A percentile compares a stretch with the other conserved stretches of the same genome.
Conservation (phyloP, 208 protist species). For the Zelonia costaricensis region DNA sequence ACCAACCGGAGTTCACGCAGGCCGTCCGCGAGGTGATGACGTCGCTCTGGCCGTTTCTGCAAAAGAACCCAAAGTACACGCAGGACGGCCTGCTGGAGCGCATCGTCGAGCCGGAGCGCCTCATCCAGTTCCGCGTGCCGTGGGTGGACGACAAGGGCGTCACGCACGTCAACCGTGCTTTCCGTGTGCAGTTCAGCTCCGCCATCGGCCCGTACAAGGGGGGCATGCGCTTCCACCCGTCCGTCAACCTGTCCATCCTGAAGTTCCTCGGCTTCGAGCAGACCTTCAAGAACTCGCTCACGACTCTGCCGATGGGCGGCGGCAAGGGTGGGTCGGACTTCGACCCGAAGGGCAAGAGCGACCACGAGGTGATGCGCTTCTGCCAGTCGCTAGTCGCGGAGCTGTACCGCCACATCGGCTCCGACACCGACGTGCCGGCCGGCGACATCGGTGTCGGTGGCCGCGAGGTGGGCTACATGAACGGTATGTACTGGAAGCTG, state of each 20-base stretch:
- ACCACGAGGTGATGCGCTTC: constrained; percentile 94
- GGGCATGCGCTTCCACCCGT: constrained; percentile 83
- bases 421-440: constrained; percentile 93
- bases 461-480: constrained; percentile 93
- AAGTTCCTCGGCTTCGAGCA: constrained; percentile 97
- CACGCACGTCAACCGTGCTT: constrained; percentile 91
- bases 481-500: constrained; percentile 90
- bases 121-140: constrained; percentile 92
- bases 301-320: constrained; percentile 91
- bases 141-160: constrained; percentile 91
- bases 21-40: constrained; percentile 88
- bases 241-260: constrained; percentile 90
- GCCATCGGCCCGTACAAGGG: constrained; percentile 96
- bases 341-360: constrained; percentile 92
- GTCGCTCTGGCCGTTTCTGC: constrained; percentile 81
- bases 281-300: constrained; percentile 95
- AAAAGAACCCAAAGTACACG: constrained; percentile 83
- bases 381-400: constrained; percentile 93
- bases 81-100: constrained; percentile 65
- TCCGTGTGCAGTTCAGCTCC: constrained; percentile 93
- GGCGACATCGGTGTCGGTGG: constrained; percentile 95
- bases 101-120: constrained; percentile 91
- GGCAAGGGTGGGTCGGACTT: constrained; percentile 95
- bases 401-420: constrained; percentile 88
- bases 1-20: constrained; percentile 91